Evolutionary conservation across 108 stramenopile species (phyloP).

Genomic region (Craspedostauros australis): DNA sequence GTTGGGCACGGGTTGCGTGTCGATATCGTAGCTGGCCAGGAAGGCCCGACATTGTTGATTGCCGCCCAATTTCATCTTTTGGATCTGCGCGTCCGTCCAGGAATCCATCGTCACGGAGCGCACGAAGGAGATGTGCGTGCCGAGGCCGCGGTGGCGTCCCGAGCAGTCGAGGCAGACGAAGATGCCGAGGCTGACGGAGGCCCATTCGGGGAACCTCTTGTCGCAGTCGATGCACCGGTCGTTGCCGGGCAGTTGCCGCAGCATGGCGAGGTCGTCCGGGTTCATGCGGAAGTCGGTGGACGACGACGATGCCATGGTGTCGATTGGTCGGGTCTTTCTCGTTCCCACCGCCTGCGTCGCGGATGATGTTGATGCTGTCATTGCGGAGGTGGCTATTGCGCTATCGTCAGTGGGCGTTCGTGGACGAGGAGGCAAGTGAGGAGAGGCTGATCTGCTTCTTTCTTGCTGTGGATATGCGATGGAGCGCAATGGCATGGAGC

Average conservation of each 20-base stretch:
- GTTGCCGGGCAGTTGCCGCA: constrained; percentile 33
- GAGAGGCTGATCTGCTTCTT: no score
- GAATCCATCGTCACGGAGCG: constrained; percentile 37
- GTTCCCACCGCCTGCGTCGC: no score
- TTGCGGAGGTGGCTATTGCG: no score
- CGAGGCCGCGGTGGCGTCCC: constrained; percentile 50
- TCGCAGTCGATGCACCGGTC: constrained; percentile 52
- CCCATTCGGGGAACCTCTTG: constrained; percentile 71
- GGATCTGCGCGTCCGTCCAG: constrained; percentile 24
- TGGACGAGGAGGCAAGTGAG: no score
- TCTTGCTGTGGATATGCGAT: no score
- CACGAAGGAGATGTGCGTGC: constrained; percentile 37
- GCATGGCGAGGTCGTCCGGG: constrained; percentile 4
- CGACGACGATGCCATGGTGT: no score
- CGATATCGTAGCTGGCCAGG: constrained; percentile 19
- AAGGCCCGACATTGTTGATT: constrained; percentile 23
- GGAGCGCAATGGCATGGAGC: no score
- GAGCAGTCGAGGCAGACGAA: constrained; percentile 70
- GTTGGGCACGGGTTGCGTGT: no score
- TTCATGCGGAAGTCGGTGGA: constrained; percentile 13
- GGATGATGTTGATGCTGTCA: no score
- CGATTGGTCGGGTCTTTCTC: no score
- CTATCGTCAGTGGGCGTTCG: no score
- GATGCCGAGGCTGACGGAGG: constrained; percentile 70
- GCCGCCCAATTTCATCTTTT: constrained; percentile 29